These are phyloP conservation scores for Candida jianshihensis DNA, from an alignment of 805 yeast species.

Conservation along the genomic window DNA sequence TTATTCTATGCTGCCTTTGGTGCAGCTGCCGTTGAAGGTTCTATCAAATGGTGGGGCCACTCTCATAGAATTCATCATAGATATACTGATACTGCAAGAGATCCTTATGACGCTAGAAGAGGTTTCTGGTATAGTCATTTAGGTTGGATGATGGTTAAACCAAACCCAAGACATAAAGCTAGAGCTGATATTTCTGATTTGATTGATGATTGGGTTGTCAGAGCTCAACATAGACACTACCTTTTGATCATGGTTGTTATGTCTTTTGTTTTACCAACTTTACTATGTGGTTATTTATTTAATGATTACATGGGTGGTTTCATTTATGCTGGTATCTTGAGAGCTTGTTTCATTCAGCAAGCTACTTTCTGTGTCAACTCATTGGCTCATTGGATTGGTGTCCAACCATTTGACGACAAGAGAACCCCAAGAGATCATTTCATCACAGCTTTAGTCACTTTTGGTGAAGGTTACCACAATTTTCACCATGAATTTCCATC, in stretches of 20 bases:
- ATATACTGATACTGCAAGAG: slow-evolving; percentile 77
- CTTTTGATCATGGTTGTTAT: slow-evolving; percentile 50
- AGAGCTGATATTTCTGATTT: slow-evolving; percentile 55
- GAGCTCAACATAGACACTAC: slow-evolving; percentile 78
- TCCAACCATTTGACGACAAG: slow-evolving; percentile 80
- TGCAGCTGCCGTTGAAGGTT: slow-evolving; percentile 78
- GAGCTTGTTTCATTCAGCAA: slow-evolving; percentile 69
- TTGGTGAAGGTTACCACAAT: slow-evolving; percentile 87
- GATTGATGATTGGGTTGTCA: slow-evolving; percentile 70
- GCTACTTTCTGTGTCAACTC: slow-evolving; percentile 85
- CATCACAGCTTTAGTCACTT: slow-evolving; percentile 73
- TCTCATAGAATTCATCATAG: slow-evolving; percentile 82
- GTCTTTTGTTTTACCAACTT: slow-evolving; percentile 57
- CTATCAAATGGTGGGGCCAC: slow-evolving; percentile 87
- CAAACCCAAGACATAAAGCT: slow-evolving; percentile 77
- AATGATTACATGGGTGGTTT: slow-evolving; percentile 68
- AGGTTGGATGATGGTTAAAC: slow-evolving; percentile 80
- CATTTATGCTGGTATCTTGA: slow-evolving; percentile 66
- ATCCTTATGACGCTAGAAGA: slow-evolving; percentile 79
- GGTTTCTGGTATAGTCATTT: slow-evolving; percentile 82
- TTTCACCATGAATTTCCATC: slow-evolving; percentile 90
- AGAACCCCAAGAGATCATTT: slow-evolving; percentile 84
- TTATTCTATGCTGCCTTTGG: slow-evolving; percentile 70
- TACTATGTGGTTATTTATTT: slow-evolving; percentile 48
- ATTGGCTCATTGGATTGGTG: slow-evolving; percentile 81